Base-by-base conservation (phyloP, 805 yeast species). In the Metschnikowia lachancei region DNA sequence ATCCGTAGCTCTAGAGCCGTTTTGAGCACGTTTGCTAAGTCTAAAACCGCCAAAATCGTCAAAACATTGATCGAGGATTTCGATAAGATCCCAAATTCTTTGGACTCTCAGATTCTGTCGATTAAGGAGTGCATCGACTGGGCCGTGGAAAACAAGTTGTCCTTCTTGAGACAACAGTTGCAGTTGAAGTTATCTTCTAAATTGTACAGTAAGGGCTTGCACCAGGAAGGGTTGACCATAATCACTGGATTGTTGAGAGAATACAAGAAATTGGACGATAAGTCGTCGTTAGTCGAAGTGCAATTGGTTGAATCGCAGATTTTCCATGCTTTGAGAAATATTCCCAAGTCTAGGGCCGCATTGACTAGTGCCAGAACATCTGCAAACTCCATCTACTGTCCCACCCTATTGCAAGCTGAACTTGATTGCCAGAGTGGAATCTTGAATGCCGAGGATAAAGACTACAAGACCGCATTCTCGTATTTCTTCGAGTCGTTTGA, bases 401-500 rank as follows among this genome's bases (percentile, higher is more conserved):
- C 98, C 9, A 87, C 97, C n/a, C 73, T 83, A 42, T 77, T 85
- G 57, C 96, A 94, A 69, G 98, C 98, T 1, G 96, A 90, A 62
- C 77, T 94, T 45, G 99, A 94, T 64, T 80, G 88, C 69, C 90
- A 92, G 84, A 84, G 95, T 63, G 99, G 99, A 57, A 83, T 92
- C 46, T 77, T 94, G 52, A 95, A 92, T 70, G 96, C 97, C 32
- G 97, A 94, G 67, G 98, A 94, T 59, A 87, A 87, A 65, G 99
- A 94, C 66, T 95, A 87, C 71, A 87, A 88, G 63, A 94, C 99
- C 10, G 96, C 98, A 11, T 94, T 78, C 62, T 90, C 97, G 6
- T 94, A 94, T 66, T 94, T 94, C 61, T 91, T 81, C 61, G 99
- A 94, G 69, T 85, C 97, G 16, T 90, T 92, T 59, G 99, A 94